Conservation (phyloP, 2,329 filamentous ascomycete species). For the Epichloe coenophiala region DNA sequence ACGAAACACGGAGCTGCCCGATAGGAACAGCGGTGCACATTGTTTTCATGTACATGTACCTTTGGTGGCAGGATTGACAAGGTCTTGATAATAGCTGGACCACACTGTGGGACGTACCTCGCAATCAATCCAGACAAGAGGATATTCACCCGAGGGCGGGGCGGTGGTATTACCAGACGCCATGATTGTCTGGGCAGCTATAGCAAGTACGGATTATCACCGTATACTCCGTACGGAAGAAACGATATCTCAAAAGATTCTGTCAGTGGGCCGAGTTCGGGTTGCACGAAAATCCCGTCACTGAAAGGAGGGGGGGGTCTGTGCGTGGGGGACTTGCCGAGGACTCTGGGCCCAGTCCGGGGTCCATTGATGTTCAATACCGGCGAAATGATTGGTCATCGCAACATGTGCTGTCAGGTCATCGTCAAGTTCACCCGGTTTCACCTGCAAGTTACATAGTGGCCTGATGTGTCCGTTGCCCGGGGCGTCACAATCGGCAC, state of each 20-base stretch:
- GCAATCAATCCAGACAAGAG: conserved; percentile 76
- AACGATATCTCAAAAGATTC: too few relatives aligned
- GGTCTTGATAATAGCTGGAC: not conserved
- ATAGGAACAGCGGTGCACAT: too few relatives aligned
- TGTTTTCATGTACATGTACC: too few relatives aligned
- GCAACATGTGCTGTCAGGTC: too few relatives aligned
- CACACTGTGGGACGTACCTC: conserved; percentile 24
- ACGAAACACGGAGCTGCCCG: not conserved
- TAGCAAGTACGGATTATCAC: not conserved
- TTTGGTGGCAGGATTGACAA: not conserved
- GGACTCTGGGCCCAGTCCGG: not conserved
- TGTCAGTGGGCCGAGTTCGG: not conserved
- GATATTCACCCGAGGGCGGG: conserved; percentile 28
- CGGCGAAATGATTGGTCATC: conserved; percentile 4
- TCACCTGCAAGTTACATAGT: too few relatives aligned
- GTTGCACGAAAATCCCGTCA: not conserved
- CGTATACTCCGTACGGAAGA: not conserved
- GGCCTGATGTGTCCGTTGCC: not conserved
- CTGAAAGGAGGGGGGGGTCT: too few relatives aligned
- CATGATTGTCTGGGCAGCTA: not conserved
- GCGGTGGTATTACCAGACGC: not conserved
- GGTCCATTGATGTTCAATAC: conserved; percentile 6
- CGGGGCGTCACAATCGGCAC: not conserved
- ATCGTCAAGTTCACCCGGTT: too few relatives aligned
- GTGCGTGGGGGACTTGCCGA: too few relatives aligned